These are phyloP conservation scores for Macadamia integrifolia DNA, from an alignment of 164 flowering plant genomes.

Conservation along the genomic window DNA sequence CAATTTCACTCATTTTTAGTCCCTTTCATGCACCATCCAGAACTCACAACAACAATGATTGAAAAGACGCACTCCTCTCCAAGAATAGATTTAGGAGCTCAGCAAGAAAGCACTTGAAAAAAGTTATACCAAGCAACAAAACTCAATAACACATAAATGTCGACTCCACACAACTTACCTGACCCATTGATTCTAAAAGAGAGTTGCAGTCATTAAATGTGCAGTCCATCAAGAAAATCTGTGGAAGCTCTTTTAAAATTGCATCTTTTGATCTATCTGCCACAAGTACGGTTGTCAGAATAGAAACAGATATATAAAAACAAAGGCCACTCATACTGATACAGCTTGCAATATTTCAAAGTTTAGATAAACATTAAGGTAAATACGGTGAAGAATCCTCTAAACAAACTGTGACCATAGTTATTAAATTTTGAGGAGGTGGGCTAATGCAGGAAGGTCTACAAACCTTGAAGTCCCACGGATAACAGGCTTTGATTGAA, in stretches of 20 bases:
- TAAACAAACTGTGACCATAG: neutral
- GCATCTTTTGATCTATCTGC: constrained; percentile 42
- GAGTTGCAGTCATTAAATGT: constrained; percentile 76
- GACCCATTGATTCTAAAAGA: constrained; percentile 44
- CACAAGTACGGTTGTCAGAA: constrained; percentile 18
- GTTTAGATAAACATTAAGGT: neutral
- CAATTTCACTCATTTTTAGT: no score
- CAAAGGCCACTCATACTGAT: neutral
- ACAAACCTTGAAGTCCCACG: neutral
- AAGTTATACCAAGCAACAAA: no score
- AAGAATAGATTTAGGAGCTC: no score
- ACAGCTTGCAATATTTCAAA: neutral
- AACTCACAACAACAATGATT: no score
- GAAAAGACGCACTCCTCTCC: no score
- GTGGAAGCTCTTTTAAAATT: constrained; percentile 41
- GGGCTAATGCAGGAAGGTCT: no score
- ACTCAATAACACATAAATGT: neutral
- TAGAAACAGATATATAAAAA: neutral
- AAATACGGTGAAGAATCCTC: neutral
- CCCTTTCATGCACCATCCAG: no score
- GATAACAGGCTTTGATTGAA: no score
- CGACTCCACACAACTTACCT: constrained; percentile 39
- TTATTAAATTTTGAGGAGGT: no score
- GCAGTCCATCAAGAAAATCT: constrained; percentile 80
- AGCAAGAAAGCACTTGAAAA: neutral